A percentile compares a stretch with the other conserved stretches of the same genome.
phyloP scores from a whole-genome alignment of 176 grass and related monocot genomes.

The Tillandsia leiboldiana region DNA sequence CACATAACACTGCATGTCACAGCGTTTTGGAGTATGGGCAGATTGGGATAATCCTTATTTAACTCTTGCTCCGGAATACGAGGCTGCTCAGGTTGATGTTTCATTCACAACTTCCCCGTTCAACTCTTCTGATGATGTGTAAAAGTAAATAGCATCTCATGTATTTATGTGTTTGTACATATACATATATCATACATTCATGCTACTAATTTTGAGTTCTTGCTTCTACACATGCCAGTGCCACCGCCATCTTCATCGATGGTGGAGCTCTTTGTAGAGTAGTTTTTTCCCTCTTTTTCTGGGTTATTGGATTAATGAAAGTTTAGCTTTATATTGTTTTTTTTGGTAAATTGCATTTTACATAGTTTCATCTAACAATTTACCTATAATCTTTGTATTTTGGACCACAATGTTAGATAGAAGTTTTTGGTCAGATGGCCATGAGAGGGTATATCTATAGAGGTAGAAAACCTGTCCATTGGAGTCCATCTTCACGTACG shows the following conservation, averaged over 20 bases:
- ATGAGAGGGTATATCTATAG: conserved; percentile 94
- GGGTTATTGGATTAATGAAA: too few relatives aligned
- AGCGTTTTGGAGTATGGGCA: conserved; percentile 87
- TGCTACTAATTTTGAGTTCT: background rate
- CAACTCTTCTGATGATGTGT: background rate
- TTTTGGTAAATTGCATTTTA: conserved; percentile 8
- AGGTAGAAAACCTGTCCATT: conserved; percentile 87
- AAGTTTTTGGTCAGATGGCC: conserved; percentile 90
- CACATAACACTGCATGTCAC: conserved; percentile 20
- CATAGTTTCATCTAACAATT: conserved; percentile 12
- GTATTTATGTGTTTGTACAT: too few relatives aligned
- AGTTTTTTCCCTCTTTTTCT: background rate
- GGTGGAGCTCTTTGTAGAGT: background rate
- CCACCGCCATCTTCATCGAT: background rate
- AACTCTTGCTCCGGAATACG: conserved; percentile 88
- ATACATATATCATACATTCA: too few relatives aligned
- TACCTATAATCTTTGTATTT: conserved; percentile 18
- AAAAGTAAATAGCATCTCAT: too few relatives aligned
- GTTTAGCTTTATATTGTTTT: background rate
- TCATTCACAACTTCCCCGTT: conserved; percentile 13
- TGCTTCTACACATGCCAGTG: background rate
- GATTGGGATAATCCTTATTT: conserved; percentile 92
- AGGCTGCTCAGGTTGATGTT: conserved; percentile 80
- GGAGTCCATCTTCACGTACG: conserved; percentile 90
- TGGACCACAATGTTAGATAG: conserved; percentile 50